Conservation (phyloP, 306 rosid genomes). For the Quercus wislizeni region DNA sequence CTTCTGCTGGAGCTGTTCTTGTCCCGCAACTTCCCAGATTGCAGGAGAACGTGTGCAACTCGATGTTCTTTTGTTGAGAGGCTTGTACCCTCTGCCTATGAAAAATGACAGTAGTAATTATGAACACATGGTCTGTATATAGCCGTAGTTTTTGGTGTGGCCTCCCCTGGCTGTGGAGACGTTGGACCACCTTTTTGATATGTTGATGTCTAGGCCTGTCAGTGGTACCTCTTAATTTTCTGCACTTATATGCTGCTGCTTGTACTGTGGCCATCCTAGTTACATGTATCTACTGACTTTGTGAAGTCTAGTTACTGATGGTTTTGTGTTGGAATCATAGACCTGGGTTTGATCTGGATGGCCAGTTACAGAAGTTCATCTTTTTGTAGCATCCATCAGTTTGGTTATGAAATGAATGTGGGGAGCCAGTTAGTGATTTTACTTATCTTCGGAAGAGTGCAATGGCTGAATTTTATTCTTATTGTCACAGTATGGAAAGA, state of each 20-base stretch:
- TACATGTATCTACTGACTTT: background rate
- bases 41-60: constrained; percentile 48
- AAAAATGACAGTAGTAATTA: background rate
- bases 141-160: constrained; percentile 15
- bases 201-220: background rate
- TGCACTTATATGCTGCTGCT: background rate
- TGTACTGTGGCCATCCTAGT: background rate
- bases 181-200: background rate
- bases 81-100: background rate
- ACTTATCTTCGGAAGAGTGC: too few species aligned
- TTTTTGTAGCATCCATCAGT: too few species aligned
- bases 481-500: too few species aligned
- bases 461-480: too few species aligned
- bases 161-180: background rate
- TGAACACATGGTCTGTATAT: constrained; percentile 21
- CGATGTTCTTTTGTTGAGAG: constrained; percentile 84
- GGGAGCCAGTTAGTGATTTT: too few species aligned
- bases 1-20: constrained; percentile 53
- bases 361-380: too few species aligned
- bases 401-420: too few species aligned
- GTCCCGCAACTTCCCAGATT: constrained; percentile 79
- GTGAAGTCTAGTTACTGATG: background rate
- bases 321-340: background rate
- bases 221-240: background rate
- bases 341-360: too few species aligned